Conservation (phyloP, 2,329 filamentous ascomycete species). For the Coniochaeta ligniaria region DNA sequence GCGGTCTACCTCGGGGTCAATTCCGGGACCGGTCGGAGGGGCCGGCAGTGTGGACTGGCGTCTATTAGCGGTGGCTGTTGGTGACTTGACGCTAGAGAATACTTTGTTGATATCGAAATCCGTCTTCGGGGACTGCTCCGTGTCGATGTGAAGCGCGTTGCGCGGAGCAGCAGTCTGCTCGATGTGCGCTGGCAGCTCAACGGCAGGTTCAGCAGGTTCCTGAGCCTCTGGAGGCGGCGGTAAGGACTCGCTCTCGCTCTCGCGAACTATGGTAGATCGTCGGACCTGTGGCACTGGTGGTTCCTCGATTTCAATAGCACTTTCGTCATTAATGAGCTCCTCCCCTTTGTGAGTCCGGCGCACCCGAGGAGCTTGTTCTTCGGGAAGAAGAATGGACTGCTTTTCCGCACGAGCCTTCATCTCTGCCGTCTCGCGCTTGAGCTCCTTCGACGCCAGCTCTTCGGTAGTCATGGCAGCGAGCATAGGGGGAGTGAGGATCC, state of each 20-base stretch:
- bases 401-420: conserved; percentile 75
- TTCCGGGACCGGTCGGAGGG: conserved; percentile 49
- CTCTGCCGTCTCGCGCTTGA: conserved; percentile 68
- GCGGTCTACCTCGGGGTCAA: conserved; percentile 85
- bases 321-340: conserved; percentile 76
- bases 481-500: conserved; percentile 63
- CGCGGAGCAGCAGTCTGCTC: conserved; percentile 8
- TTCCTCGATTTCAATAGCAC: conserved; percentile 26
- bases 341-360: conserved; percentile 93
- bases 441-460: conserved; percentile 86
- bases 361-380: conserved; percentile 63
- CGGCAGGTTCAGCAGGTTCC: conserved; percentile 7
- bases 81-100: conserved; percentile 76
- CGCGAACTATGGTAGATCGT: conserved; percentile 22
- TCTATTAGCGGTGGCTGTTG: conserved; percentile 41
- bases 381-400: conserved; percentile 75
- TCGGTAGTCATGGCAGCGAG: conserved; percentile 84
- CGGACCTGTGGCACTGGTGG: conserved; percentile 27
- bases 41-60: conserved; percentile 38
- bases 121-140: conserved; percentile 44
- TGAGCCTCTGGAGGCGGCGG: conserved; percentile 12
- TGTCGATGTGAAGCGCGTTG: conserved; percentile 32
- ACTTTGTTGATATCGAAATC: conserved; percentile 83
- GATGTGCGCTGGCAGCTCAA: conserved; percentile 18
- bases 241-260: conserved; percentile 11